These are phyloP conservation scores for Striga hermonthica DNA, from an alignment of 305 asterid species.

Conservation along the genomic window DNA sequence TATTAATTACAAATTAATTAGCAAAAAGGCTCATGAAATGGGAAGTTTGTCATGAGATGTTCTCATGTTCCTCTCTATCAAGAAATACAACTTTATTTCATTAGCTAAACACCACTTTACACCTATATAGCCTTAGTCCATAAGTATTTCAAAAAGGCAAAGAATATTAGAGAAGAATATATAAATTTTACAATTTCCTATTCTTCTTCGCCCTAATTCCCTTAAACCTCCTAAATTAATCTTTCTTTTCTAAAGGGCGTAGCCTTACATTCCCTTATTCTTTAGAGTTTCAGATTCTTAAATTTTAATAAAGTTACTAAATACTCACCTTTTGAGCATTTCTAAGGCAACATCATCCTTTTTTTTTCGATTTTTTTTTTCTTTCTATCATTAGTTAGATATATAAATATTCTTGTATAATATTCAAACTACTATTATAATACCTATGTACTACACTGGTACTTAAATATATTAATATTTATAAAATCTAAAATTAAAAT, in stretches of 20 bases:
- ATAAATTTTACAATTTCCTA: constrained; percentile 15
- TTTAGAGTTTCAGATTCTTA: constrained; percentile 18
- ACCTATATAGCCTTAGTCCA: constrained; percentile 12
- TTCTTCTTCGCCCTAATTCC: constrained; percentile 32
- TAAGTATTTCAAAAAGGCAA: constrained; percentile 24
- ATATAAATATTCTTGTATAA: too few species aligned
- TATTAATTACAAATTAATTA: too few species aligned
- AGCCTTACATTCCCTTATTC: constrained; percentile 51
- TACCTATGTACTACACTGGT: too few species aligned
- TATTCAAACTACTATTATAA: too few species aligned
- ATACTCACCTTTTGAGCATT: constrained; percentile 33
- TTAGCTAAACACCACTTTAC: not conserved
- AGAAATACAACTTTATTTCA: too few species aligned
- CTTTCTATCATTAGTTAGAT: too few species aligned
- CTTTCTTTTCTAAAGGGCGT: constrained; percentile 36
- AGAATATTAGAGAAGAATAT: constrained; percentile 19
- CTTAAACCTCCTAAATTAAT: constrained; percentile 21
- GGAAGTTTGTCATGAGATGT: too few species aligned
- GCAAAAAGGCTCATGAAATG: too few species aligned
- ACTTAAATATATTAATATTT: too few species aligned
- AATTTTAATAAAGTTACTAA: constrained; percentile 30
- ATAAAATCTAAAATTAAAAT: too few species aligned
- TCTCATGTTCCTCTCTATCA: too few species aligned
- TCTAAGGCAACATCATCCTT: constrained; percentile 35
- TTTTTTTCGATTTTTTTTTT: not conserved